Evolutionary conservation across 2,329 filamentous ascomycete genomes (phyloP).

Genomic region (Microdochium paspali): DNA sequence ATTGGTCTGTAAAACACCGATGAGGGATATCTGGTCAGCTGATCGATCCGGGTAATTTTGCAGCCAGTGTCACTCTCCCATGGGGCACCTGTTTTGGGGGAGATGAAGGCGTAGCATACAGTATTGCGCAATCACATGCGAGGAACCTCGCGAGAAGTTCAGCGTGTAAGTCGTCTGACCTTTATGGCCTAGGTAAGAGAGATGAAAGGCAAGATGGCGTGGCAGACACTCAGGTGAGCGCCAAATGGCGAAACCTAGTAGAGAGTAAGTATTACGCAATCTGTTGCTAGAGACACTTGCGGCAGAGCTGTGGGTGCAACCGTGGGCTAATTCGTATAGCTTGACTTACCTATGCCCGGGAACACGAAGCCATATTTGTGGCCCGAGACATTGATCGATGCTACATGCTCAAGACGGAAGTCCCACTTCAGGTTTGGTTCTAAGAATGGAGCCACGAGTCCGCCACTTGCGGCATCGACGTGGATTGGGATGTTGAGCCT

Average conservation of each 20-base stretch:
- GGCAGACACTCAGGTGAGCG: constrained; percentile 50
- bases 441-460: constrained; percentile 52
- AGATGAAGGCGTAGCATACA: constrained; percentile 65
- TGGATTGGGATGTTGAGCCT: constrained; percentile 60
- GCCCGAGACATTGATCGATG: constrained; percentile 57
- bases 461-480: constrained; percentile 52
- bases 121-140: constrained; percentile 63
- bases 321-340: no score
- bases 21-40: neutral
- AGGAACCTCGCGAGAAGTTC: constrained; percentile 63
- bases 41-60: neutral
- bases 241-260: no score
- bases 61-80: neutral
- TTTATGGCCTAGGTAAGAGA: constrained; percentile 60
- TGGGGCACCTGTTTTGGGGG: constrained; percentile 22
- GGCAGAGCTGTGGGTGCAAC: no score
- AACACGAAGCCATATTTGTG: constrained; percentile 51
- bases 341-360: constrained; percentile 60
- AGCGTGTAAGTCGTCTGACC: constrained; percentile 62
- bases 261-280: no score
- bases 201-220: constrained; percentile 59
- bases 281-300: no score
- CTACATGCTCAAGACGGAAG: constrained; percentile 51
- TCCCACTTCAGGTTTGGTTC: constrained; percentile 48
- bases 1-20: neutral